Evolutionary conservation across 2,329 filamentous ascomycete genomes (phyloP), one percentile per base, ranked within the genome.

Genomic region (Aspergillus sp.): DNA sequence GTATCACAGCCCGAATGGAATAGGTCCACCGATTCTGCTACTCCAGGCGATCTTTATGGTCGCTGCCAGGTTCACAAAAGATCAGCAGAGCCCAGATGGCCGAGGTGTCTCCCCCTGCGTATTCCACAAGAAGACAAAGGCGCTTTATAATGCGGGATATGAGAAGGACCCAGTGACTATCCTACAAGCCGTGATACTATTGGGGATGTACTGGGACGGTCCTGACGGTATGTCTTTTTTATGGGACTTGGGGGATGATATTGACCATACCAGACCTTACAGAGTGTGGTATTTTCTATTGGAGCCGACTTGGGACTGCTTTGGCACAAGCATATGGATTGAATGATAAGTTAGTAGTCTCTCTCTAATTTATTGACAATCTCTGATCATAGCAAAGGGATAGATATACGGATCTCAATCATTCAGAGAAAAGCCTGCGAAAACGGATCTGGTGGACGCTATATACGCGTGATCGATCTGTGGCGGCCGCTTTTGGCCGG

Each of bases 361-460:
- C 19, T 2, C 9, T 17, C 23, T 4, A 1, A 4, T 3, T 7
- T 4, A 7, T 20, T 19, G 3, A 15, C 9, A 3, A 19, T n/a
- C 38, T 6, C 35, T n/a, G 38, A 47, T n/a, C 33, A 10, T 30
- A 10, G 19, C 7, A n/a, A 12, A 53, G 51, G 13, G 49, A 51
- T 20, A 51, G 10, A 5, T 51, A 51, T 23, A 27, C n/a, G 5
- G n/a, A 13, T 22, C 46, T 51, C 9, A 38, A 38, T 10, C 43
- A 41, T 2, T 39, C 46, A 33, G 39, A 49, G 20, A 32, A 41
- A 37, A 23, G 43, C 23, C 42, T 51, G 6, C 47, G 46, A 30
- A 53, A 53, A 25, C 46, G 51, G 19, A 53, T 53, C 6, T 53
- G 51, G 51, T 53, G 51, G 51, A 51, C 51, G 13, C 44, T 53